These are phyloP conservation scores for Rhizopus microsporus DNA, from an alignment of 371 early-diverging fungal species.

Conservation along the genomic window DNA sequence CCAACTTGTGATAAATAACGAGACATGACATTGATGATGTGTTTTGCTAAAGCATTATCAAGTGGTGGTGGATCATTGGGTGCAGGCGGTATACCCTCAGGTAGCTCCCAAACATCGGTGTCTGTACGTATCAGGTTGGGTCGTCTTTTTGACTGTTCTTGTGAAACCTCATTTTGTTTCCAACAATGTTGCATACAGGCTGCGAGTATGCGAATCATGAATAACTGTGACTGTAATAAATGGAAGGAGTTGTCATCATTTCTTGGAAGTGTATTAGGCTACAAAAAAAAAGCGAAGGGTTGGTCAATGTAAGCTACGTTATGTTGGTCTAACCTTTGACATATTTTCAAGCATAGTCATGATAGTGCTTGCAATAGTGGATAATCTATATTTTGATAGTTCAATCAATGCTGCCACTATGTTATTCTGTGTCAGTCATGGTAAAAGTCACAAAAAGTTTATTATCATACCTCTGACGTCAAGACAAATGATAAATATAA, in stretches of 20 bases:
- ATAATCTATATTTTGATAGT: constrained; percentile 55
- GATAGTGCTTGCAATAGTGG: constrained; percentile 46
- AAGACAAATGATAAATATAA: constrained; percentile 42
- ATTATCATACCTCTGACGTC: constrained; percentile 45
- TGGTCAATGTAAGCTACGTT: neutral
- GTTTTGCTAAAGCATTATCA: constrained; percentile 68
- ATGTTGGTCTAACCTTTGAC: constrained; percentile 38
- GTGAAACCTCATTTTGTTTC: constrained; percentile 28
- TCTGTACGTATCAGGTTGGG: constrained; percentile 7
- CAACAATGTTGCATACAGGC: constrained; percentile 71
- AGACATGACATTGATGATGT: constrained; percentile 57
- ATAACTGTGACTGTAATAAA: constrained; percentile 66
- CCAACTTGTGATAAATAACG: constrained; percentile 58
- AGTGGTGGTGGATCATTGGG: constrained; percentile 71
- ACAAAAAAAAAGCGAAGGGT: neutral
- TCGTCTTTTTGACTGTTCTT: neutral
- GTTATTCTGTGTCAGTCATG: neutral
- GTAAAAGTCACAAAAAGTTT: constrained; percentile 27
- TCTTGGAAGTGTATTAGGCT: constrained; percentile 7
- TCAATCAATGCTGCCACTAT: constrained; percentile 55
- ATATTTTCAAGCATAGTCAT: constrained; percentile 51
- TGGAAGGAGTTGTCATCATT: constrained; percentile 51
- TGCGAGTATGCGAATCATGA: constrained; percentile 64
- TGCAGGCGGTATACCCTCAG: constrained; percentile 15
- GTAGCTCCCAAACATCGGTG: neutral